These are phyloP conservation scores for Plasmopara muralis DNA, from an alignment of 352 stramenopile species.

Conservation along the genomic window DNA sequence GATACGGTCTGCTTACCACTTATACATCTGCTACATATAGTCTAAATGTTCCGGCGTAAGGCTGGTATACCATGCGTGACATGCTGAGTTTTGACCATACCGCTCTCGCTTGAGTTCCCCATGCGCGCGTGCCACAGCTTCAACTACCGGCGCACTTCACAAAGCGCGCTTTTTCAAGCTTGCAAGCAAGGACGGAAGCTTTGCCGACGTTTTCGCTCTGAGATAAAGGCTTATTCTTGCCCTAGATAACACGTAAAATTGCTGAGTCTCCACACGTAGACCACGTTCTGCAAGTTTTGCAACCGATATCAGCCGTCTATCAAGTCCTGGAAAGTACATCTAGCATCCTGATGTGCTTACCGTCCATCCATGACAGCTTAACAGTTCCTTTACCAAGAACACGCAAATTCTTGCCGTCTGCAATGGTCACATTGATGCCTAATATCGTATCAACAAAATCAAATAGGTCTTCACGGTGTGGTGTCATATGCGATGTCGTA, in stretches of 20 bases:
- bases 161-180: slow-evolving; percentile 7
- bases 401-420: slow-evolving; percentile 1
- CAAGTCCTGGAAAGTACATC: slow-evolving; percentile 14
- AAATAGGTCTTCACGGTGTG: not conserved
- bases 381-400: slow-evolving; percentile 11
- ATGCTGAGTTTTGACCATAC: slow-evolving; percentile 2
- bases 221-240: slow-evolving; percentile 1
- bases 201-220: slow-evolving; percentile 15
- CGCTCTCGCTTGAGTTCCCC: slow-evolving; percentile 7
- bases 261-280: slow-evolving; percentile 11
- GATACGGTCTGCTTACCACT: not conserved
- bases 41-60: not conserved
- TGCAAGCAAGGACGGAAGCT: slow-evolving; percentile 11
- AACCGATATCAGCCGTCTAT: slow-evolving; percentile 2
- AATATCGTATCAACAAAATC: not conserved
- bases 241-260: slow-evolving; percentile 6
- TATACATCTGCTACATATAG: slow-evolving; percentile 14
- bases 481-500: slow-evolving; percentile 8
- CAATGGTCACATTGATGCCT: slow-evolving; percentile 18
- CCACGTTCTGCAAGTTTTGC: slow-evolving; percentile 11
- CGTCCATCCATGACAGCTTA: not conserved
- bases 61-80: slow-evolving; percentile 7
- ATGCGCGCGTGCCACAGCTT: slow-evolving; percentile 20
- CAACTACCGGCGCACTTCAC: slow-evolving; percentile 12
- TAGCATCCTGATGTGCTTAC: slow-evolving; percentile 5